Base-by-base conservation (phyloP, 2,329 filamentous ascomycete genomes). In the Albifimbria verrucaria region DNA sequence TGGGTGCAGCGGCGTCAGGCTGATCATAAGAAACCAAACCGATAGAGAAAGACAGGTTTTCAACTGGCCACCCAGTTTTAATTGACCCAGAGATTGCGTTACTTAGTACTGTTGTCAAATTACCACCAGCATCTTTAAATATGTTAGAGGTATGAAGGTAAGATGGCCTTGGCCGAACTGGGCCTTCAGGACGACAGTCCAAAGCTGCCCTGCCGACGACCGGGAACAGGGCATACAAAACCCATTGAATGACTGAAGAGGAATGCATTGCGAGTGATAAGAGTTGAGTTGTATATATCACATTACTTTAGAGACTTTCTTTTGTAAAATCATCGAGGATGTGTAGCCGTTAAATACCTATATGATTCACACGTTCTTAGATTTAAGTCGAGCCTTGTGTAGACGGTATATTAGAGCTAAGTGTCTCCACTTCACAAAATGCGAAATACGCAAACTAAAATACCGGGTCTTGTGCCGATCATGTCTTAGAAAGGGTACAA, bases 1-100 rank as follows among this genome's bases (percentile, higher is more conserved):
- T 23, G 2, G 68, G 67, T 2, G 61, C 52, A 4, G 55, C 52
- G 7, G 62, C 51, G 5, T 65, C 52, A 0, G 55, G 26, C 24
- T 71, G 67, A 18, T 67, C 59, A 5, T 62, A 56, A 11, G 68
- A 70, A 6, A 74, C 56, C 2, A 74, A 50, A 2, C 65, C 68
- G 0, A 74, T 45, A 0, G 73, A 74, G 55, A 77, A 73, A 0
- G 72, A 75, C 0, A 67, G 64, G 25, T 74, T 72, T 0, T 63
- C 55, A 0, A 67, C 59, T 1, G 65, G 55, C 65, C 70, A 75
- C 0, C 72, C 72, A 2, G 65, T 65, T 3, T 60, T 61, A 10
- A 72, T 68, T 2, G 62, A 56, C 0, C 68, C 68, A 0, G 60
- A 47, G 0, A 74, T 23, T 1, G 70, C 70, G 4, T 62, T 58